Percentiles rank a stretch among this genome's conserved stretches.
Conservation (phyloP, 495 filamentous ascomycete species). For the Ramalina peruviana region DNA sequence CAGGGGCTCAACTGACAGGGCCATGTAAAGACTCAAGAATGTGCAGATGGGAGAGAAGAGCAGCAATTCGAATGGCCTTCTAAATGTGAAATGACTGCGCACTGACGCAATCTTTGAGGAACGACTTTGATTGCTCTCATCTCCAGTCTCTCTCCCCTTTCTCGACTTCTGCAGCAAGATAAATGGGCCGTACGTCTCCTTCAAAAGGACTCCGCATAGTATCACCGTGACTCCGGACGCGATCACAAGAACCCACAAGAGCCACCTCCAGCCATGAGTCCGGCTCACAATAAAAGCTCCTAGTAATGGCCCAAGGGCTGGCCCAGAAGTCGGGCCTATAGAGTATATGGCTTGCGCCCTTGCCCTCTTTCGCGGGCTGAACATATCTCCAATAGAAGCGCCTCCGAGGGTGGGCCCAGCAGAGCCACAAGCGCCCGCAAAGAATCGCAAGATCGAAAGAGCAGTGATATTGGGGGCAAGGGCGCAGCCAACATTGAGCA, state of each 20-base stretch:
- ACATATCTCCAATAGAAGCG: slow-evolving; percentile 6
- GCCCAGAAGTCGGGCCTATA: slow-evolving; percentile 37
- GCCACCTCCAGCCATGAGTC: slow-evolving; percentile 31
- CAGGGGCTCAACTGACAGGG: slow-evolving; percentile 9
- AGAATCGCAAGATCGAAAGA: slow-evolving; percentile 23
- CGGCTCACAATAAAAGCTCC: slow-evolving; percentile 30
- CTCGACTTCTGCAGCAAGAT: slow-evolving; percentile 29
- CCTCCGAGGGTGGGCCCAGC: slow-evolving; percentile 11
- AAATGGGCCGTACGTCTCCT: slow-evolving; percentile 34
- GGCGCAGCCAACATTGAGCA: slow-evolving; percentile 26
- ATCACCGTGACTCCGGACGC: slow-evolving; percentile 25
- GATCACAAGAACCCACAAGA: slow-evolving; percentile 36
- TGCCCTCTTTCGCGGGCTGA: background rate
- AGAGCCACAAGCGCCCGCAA: slow-evolving; percentile 23
- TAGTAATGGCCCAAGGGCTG: slow-evolving; percentile 25
- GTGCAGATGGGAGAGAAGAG: slow-evolving; percentile 32
- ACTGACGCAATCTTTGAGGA: slow-evolving; percentile 19
- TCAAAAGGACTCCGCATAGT: slow-evolving; percentile 30
- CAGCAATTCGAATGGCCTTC: slow-evolving; percentile 27
- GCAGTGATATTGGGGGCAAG: slow-evolving; percentile 19
- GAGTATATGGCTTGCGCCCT: slow-evolving; percentile 37
- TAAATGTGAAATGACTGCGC: slow-evolving; percentile 17
- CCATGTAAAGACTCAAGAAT: slow-evolving; percentile 41
- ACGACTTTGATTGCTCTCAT: slow-evolving; percentile 11
- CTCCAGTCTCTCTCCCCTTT: slow-evolving; percentile 26